Conservation (phyloP, 2,329 filamentous ascomycete species). For the Teratosphaeria pseudoeucalypti region DNA sequence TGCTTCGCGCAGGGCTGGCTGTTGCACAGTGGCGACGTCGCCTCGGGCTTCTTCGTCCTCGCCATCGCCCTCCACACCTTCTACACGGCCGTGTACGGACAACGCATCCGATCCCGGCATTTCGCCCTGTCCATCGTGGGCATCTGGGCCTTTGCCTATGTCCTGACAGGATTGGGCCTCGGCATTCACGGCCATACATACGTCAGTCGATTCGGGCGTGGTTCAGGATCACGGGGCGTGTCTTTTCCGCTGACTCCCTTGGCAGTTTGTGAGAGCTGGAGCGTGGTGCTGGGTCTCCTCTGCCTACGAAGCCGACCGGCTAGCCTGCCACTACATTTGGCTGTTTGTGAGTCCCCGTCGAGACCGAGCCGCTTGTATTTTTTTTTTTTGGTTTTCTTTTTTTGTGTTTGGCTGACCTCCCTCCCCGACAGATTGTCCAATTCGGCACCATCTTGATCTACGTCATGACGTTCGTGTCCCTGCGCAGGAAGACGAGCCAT, state of each 20-base stretch:
- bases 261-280: slow-evolving; percentile 52
- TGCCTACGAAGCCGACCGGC: slow-evolving; percentile 43
- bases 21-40: slow-evolving; percentile 55
- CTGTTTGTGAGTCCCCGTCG: slow-evolving; percentile 36
- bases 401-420: neutral
- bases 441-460: slow-evolving; percentile 45
- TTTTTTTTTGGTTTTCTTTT: no score
- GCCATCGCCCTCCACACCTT: slow-evolving; percentile 59
- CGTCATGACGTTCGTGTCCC: slow-evolving; percentile 23
- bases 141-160: slow-evolving; percentile 51
- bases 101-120: slow-evolving; percentile 38
- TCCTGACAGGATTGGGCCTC: slow-evolving; percentile 45
- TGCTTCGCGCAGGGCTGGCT: slow-evolving; percentile 62
- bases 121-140: slow-evolving; percentile 41
- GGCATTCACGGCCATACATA: slow-evolving; percentile 34
- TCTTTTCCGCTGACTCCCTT: neutral
- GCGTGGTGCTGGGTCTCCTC: slow-evolving; percentile 60
- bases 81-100: slow-evolving; percentile 48
- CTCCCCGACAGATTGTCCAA: slow-evolving; percentile 29
- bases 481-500: slow-evolving; percentile 18
- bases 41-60: slow-evolving; percentile 57
- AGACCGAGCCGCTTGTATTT: neutral
- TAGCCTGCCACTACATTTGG: slow-evolving; percentile 56
- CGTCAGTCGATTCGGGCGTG: slow-evolving; percentile 10
- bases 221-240: neutral